A percentile compares a stretch with the other conserved stretches of the same genome.
phyloP scores from a whole-genome alignment of 2,329 filamentous ascomycete genomes.

The Exophiala viscosa region DNA sequence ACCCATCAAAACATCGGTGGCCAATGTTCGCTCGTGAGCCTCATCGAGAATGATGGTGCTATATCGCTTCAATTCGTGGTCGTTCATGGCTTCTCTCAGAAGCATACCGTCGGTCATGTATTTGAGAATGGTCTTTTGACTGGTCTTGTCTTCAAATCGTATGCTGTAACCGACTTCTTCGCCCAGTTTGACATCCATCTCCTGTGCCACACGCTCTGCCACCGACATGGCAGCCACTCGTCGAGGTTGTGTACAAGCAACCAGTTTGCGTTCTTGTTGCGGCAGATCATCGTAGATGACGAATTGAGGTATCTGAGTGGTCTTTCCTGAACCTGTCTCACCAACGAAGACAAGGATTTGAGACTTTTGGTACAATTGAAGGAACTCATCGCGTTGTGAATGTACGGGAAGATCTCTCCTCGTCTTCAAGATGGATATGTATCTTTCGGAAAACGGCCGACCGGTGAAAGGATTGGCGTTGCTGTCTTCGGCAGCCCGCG shows the following conservation, averaged over 20 bases:
- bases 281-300: conserved; percentile 96
- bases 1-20: conserved; percentile 96
- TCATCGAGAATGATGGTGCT: conserved; percentile 98
- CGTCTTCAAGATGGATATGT: conserved; percentile 83
- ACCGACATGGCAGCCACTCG: conserved; percentile 99
- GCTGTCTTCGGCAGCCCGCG: conserved; percentile 70
- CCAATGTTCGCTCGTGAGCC: conserved; percentile 94
- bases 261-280: conserved; percentile 77
- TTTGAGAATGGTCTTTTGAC: conserved; percentile 85
- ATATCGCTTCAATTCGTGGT: conserved; percentile 86
- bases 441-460: conserved; percentile 70
- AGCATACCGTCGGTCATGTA: conserved; percentile 99
- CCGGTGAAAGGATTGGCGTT: conserved; percentile 84
- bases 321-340: conserved; percentile 99
- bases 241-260: conserved; percentile 95
- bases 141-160: conserved; percentile 94
- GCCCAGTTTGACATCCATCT: conserved; percentile 89
- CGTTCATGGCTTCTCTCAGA: conserved; percentile 91
- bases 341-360: conserved; percentile 98
- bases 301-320: conserved; percentile 97
- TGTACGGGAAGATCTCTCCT: conserved; percentile 85
- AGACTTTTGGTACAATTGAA: conserved; percentile 84
- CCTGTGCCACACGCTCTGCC: conserved; percentile 92
- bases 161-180: conserved; percentile 98
- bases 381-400: conserved; percentile 88